phyloP scores from a whole-genome alignment of 1,284 basidiomycete species.

The Agaricales sp. region DNA sequence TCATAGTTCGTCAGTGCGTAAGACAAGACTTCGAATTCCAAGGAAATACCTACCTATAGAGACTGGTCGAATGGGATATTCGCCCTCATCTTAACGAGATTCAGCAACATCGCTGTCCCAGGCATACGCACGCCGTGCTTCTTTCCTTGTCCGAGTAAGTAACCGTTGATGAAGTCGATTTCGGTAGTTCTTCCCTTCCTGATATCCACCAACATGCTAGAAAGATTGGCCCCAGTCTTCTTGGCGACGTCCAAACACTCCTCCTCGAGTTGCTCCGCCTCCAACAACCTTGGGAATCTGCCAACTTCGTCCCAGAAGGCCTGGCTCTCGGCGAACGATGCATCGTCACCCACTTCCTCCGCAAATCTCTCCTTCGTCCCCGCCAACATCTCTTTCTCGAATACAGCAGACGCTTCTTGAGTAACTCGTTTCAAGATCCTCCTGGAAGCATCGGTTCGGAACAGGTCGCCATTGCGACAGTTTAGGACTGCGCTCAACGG shows the following conservation, averaged over 20 bases:
- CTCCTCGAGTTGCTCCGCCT: constrained; percentile 26
- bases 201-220: constrained; percentile 73
- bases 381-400: constrained; percentile 37
- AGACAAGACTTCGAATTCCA: no score
- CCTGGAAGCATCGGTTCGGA: constrained; percentile 30
- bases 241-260: constrained; percentile 48
- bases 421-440: constrained; percentile 43
- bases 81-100: constrained; percentile 47
- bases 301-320: constrained; percentile 24
- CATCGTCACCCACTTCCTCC: constrained; percentile 17
- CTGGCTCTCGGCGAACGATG: constrained; percentile 23
- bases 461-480: constrained; percentile 73
- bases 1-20: no score
- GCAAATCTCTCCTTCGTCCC: constrained; percentile 32
- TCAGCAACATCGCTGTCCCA: constrained; percentile 47
- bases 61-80: constrained; percentile 25
- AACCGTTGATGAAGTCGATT: constrained; percentile 83
- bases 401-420: constrained; percentile 48
- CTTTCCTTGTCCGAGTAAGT: constrained; percentile 60
- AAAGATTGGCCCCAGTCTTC: constrained; percentile 54
- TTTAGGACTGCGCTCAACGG: constrained; percentile 79
- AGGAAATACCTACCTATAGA: no score
- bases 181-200: constrained; percentile 54
- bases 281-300: constrained; percentile 18
- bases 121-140: constrained; percentile 54